Conservation (phyloP, 2,329 filamentous ascomycete species). For the Xylariaceae sp. region DNA sequence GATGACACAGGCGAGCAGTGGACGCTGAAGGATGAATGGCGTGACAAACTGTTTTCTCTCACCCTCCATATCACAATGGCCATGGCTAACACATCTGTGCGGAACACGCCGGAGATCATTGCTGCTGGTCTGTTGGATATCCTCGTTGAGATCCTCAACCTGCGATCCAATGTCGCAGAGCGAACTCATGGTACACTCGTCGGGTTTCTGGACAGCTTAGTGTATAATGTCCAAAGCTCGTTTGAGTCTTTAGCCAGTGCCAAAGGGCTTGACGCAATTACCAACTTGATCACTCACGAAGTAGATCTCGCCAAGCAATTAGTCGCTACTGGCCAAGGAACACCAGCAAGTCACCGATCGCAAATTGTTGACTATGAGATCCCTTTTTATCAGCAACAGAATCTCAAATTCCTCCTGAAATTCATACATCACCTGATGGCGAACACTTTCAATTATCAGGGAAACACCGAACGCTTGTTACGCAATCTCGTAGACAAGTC, state of each 20-base stretch:
- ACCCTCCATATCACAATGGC: slow-evolving; percentile 75
- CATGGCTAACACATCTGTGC: slow-evolving; percentile 46
- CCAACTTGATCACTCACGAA: slow-evolving; percentile 78
- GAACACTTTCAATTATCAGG: slow-evolving; percentile 64
- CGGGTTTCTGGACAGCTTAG: slow-evolving; percentile 81
- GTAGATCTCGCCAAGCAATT: slow-evolving; percentile 66
- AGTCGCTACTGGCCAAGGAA: slow-evolving; percentile 66
- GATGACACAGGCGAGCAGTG: slow-evolving; percentile 55
- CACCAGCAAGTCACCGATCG: slow-evolving; percentile 66
- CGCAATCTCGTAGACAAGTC: slow-evolving; percentile 94
- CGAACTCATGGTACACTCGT: slow-evolving; percentile 80
- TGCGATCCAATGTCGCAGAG: slow-evolving; percentile 77
- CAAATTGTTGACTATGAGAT: slow-evolving; percentile 89
- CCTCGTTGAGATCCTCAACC: slow-evolving; percentile 79
- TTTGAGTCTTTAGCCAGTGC: slow-evolving; percentile 79
- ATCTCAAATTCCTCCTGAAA: slow-evolving; percentile 88
- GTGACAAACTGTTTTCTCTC: slow-evolving; percentile 83
- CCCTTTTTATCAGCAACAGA: slow-evolving; percentile 89
- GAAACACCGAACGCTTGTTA: slow-evolving; percentile 83
- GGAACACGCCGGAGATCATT: slow-evolving; percentile 64
- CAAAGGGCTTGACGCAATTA: slow-evolving; percentile 83
- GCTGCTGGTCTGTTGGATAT: slow-evolving; percentile 86
- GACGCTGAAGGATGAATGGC: slow-evolving; percentile 79
- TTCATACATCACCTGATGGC: slow-evolving; percentile 95
- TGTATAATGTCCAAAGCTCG: slow-evolving; percentile 80